phyloP scores from a whole-genome alignment of 352 stramenopile species.

The Globisporangium parvum region DNA sequence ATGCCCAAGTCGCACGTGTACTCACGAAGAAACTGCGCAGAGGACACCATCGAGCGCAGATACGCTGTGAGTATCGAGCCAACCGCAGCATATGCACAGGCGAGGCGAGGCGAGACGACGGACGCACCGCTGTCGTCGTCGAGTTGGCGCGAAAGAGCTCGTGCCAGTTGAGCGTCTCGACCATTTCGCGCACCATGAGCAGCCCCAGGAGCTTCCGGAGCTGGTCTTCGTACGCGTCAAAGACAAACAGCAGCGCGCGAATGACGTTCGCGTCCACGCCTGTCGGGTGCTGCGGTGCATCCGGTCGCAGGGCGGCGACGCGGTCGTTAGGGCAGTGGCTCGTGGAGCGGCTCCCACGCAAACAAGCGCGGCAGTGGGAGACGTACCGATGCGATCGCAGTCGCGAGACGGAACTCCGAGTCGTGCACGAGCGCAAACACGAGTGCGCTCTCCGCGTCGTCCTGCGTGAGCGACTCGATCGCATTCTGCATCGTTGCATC shows the following conservation, averaged over 20 bases:
- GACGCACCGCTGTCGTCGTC: conserved; percentile 53
- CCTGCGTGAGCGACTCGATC: conserved; percentile 56
- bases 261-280: conserved; percentile 51
- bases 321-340: not conserved
- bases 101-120: too few relatives aligned
- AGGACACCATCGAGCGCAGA: not conserved
- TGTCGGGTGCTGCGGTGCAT: conserved; percentile 11
- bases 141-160: conserved; percentile 81
- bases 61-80: not conserved
- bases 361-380: too few relatives aligned
- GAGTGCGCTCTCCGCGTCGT: conserved; percentile 62
- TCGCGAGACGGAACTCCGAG: conserved; percentile 66
- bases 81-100: too few relatives aligned
- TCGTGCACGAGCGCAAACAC: conserved; percentile 76
- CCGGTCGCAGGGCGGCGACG: too few relatives aligned
- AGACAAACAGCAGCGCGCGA: conserved; percentile 64
- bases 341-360: not conserved
- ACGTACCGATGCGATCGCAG: conserved; percentile 41
- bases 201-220: conserved; percentile 56
- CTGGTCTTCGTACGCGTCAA: conserved; percentile 69
- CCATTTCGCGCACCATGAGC: conserved; percentile 76
- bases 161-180: conserved; percentile 76
- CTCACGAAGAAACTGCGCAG: conserved; percentile 52
- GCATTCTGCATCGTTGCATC: conserved; percentile 56
- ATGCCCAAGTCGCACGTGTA: conserved; percentile 69